phyloP scores from a whole-genome alignment of 1,284 basidiomycete genomes.

The Phellinidium pouzarii region DNA sequence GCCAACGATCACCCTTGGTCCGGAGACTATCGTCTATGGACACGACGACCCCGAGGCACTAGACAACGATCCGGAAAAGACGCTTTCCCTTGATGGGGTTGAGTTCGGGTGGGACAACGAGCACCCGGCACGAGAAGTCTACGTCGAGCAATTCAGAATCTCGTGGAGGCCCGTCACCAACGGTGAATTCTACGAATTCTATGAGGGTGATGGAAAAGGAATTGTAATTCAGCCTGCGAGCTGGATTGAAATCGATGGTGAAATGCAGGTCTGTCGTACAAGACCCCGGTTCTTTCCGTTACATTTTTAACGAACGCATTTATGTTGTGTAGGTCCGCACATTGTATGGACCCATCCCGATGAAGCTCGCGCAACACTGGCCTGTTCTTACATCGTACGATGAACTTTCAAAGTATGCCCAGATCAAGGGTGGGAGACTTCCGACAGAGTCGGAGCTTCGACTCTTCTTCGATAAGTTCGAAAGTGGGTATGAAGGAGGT shows the following conservation, averaged over 20 bases:
- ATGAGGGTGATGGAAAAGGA: conserved; percentile 31
- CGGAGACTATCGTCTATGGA: conserved; percentile 61
- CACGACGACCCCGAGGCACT: conserved; percentile 79
- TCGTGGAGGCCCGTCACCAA: conserved; percentile 86
- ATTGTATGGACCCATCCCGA: conserved; percentile 77
- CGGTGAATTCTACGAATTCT: conserved; percentile 64
- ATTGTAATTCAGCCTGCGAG: conserved; percentile 52
- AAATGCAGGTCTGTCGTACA: conserved; percentile 36
- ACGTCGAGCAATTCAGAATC: conserved; percentile 62
- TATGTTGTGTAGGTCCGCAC: conserved; percentile 58
- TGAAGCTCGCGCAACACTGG: conserved; percentile 79
- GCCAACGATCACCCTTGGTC: conserved; percentile 51
- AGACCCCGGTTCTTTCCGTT: conserved; percentile 2
- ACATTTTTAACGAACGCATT: too few species aligned
- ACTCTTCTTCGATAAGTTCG: conserved; percentile 67
- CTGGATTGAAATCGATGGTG: conserved; percentile 53
- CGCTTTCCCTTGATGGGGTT: conserved; percentile 27
- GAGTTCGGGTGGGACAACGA: conserved; percentile 98
- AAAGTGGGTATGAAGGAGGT: conserved; percentile 63
- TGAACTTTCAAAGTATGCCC: conserved; percentile 75
- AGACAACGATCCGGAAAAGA: conserved; percentile 40
- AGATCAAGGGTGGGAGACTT: conserved; percentile 81
- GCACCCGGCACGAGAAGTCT: conserved; percentile 56
- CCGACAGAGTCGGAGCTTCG: conserved; percentile 88
- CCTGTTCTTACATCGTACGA: conserved; percentile 80